Evolutionary conservation across 352 stramenopile genomes (phyloP), one percentile per base, ranked within the genome.

Genomic region (Pythium rhizo-oryzae): DNA sequence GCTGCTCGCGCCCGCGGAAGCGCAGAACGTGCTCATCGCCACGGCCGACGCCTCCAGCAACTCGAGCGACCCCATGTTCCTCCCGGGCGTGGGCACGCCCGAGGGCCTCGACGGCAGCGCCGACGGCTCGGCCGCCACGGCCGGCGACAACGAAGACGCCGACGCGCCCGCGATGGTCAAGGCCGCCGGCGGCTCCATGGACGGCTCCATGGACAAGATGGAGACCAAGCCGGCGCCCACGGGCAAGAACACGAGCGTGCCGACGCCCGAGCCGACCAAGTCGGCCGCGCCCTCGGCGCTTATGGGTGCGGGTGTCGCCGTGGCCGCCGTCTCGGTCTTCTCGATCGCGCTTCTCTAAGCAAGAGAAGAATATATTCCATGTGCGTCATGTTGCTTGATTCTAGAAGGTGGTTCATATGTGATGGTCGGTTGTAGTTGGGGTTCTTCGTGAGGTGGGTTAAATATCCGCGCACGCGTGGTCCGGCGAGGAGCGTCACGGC

Each of bases 381-480:
- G n/a, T 24, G 19, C 57, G 52, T 55, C 19, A 59, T 60, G 50
- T 61, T 55, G 25, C 43, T 12, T 25, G 24, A 39, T 24, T 23
- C 52, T 41, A 16, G 35, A 41, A 16, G 35, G 35, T 41, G 24
- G 35, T 46, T 57, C 51, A 41, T 49, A 7, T 51, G 25, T 39
- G 28, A 12, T 28, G 24, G 53, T 39, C 35, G 18, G 54, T 51
- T 43, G 50, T 28, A 57, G 12, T 30, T 56, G 44, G 39, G 46
- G 28, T 64, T 54, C 35, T 28, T 55, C 28, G 41, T 64, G 57
- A 21, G 55, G 54, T 23, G 25, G 23, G 62, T 70, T 70, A 70
- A 70, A 70, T 70, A 70, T 70, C 63, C 63, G 63, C 54, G 63
- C 63, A 55, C 47, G 52, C 43, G 52, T 64, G 57, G 57, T 64